Conservation (phyloP, 1,284 basidiomycete genomes). For the Fistulinella staudtii region DNA sequence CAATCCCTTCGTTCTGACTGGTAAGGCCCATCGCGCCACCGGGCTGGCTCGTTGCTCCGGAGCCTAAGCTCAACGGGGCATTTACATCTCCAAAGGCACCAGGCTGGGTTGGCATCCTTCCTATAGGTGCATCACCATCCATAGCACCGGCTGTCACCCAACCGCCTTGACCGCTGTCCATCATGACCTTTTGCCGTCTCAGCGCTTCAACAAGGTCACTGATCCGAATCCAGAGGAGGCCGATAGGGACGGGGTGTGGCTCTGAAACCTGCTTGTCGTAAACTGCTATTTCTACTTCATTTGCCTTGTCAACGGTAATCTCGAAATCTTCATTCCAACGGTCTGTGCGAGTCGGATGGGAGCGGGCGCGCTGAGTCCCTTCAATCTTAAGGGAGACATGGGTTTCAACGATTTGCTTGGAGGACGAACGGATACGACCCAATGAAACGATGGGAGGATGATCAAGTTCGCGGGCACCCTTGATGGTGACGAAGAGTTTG, state of each 20-base stretch:
- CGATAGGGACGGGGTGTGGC: constrained; percentile 82
- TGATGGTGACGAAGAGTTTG: constrained; percentile 86
- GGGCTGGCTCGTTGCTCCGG: constrained; percentile 25
- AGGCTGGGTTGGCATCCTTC: constrained; percentile 36
- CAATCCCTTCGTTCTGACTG: constrained; percentile 71
- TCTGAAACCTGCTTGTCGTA: constrained; percentile 90
- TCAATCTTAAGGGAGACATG: constrained; percentile 95
- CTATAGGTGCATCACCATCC: constrained; percentile 51
- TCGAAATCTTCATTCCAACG: constrained; percentile 98
- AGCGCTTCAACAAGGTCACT: constrained; percentile 95
- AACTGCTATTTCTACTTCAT: constrained; percentile 96
- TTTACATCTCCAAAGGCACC: constrained; percentile 52
- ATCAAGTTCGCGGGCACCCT: constrained; percentile 90
- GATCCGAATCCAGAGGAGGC: constrained; percentile 93
- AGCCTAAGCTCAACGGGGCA: constrained; percentile 49
- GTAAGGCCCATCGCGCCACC: constrained; percentile 31
- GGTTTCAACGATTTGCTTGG: constrained; percentile 82
- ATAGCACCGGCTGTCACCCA: constrained; percentile 93
- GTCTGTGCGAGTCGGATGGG: constrained; percentile 91
- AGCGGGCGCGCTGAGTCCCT: constrained; percentile 89
- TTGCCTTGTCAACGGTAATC: constrained; percentile 95
- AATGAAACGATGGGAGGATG: constrained; percentile 75
- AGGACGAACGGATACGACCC: constrained; percentile 64
- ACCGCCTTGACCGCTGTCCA: constrained; percentile 80
- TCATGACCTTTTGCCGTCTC: constrained; percentile 86